Evolutionary conservation across 148 eudicot genomes (phyloP), one percentile per base, ranked within the genome.

Genomic region (Salicornia ramosissima): DNA sequence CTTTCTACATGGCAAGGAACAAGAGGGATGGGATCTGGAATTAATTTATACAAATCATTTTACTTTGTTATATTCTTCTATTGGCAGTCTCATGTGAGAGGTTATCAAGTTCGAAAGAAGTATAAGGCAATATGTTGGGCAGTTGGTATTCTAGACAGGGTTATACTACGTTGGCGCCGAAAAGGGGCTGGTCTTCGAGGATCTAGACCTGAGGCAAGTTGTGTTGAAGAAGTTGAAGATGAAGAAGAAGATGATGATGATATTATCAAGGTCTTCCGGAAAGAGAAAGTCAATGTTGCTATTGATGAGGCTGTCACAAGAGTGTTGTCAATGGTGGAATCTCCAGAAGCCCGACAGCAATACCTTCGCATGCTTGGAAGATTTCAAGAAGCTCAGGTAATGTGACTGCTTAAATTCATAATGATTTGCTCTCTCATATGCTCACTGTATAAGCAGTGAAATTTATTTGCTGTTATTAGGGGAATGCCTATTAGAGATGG

Each of bases 61-160:
- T 22, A 36, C 36, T 18, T 77, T 61, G 45, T 75, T 79, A 31
- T 67, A 22, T 72, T 61, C 50, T 75, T 79, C 39, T 67, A 22
- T 72, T 80, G 75, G 74, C 88, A 94, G 98, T 97, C 98, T 76
- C 96, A 94, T 81, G 84, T 90, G 30, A 85, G 98, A 83, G 98
- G 98, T 49, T 84, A 94, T 71, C 96, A 83, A 73, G 92, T 84
- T 21, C 84, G 97, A 79, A 94, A 88, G 78, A 78, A 86, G 63
- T 94, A 88, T 67, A 80, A 78, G 82, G 87, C 88, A 22, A 75
- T 85, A 30, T 86, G 97, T 75, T 94, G 96, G 98, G 97, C 96
- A 26, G 96, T 87, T 34, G 83, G 98, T 46, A 68, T 94, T 51
- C 64, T 88, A 57, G 98, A 94, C 75, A 94, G 90, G 77, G 92